Evolutionary conservation across 2,329 filamentous ascomycete genomes (phyloP), one percentile per base, ranked within the genome.

Genomic region (Phialophora chinensis): DNA sequence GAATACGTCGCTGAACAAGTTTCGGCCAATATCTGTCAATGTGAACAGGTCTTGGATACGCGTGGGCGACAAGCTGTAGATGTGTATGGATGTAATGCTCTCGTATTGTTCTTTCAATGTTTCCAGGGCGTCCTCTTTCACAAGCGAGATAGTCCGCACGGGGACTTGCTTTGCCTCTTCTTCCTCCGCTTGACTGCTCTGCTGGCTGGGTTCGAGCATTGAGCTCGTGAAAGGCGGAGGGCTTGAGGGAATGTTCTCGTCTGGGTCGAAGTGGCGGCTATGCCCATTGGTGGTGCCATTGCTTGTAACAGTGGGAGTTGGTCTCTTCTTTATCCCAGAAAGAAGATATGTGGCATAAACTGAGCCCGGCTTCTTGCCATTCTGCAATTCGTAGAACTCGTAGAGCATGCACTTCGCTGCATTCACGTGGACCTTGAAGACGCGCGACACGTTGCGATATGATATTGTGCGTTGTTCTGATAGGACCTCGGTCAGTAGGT

Each of bases 271-370:
- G 72, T 90, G 84, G 42, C 83, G 80, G 27, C 74, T 75, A 38
- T 68, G 62, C 27, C 65, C 63, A 33, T 69, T 65, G 23, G 60
- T 47, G 31, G 52, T 56, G 47, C 63, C 70, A 64, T 69, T 69
- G 12, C 49, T 55, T n/a, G 23, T 38, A 11, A 20, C 33, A 4
- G 62, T 35, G 12, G 44, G 72, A 10, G 71, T 60, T 14, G 79
- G 77, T 20, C 75, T 74, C 61, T 79, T 83, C 73, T 87, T 90
- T 25, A 82, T 86, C 47, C 94, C 95, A 59, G 89, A 90, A 54
- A 99, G 76, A 57, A 97, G 82, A 79, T 97, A 99, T n/a, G 93
- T 97, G 53, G 94, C 95, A 79, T 96, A 87, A n/a, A 97, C 83
- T 29, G 88, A 89, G 25, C 87, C 86, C 0, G 90, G 84, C 67